These are phyloP conservation scores for Penicillium soppii DNA, from an alignment of 495 filamentous ascomycete species.

Conservation along the genomic window DNA sequence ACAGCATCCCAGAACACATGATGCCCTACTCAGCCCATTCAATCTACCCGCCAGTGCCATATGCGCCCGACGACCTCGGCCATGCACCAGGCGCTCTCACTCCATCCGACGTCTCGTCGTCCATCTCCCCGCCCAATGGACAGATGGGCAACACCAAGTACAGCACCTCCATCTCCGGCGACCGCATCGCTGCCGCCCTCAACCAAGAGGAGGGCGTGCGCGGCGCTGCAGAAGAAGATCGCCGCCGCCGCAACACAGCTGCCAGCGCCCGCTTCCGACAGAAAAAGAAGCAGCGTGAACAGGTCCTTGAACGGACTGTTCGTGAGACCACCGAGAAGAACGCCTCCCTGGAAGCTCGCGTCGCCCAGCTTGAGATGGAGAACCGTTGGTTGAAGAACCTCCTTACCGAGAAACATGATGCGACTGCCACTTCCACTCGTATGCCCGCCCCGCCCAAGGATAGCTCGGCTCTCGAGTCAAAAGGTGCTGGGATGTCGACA, in stretches of 20 bases:
- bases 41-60: constrained; percentile 47
- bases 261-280: constrained; percentile 92
- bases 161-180: constrained; percentile 44
- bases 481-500: constrained; percentile 18
- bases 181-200: constrained; percentile 42
- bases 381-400: constrained; percentile 96
- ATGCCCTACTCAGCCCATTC: constrained; percentile 45
- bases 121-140: constrained; percentile 49
- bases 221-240: constrained; percentile 90
- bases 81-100: constrained; percentile 40
- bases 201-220: constrained; percentile 56
- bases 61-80: constrained; percentile 41
- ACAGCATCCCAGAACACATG: constrained; percentile 44
- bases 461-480: constrained; percentile 25
- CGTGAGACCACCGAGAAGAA: constrained; percentile 92
- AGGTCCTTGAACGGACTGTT: constrained; percentile 83
- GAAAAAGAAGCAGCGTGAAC: constrained; percentile 99
- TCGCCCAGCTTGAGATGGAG: constrained; percentile 87
- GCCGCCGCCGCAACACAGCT: constrained; percentile 93
- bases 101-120: constrained; percentile 48
- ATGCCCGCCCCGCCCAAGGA: constrained; percentile 32
- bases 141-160: constrained; percentile 48
- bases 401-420: constrained; percentile 84
- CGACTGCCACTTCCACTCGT: constrained; percentile 22
- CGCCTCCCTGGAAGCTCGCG: constrained; percentile 70